phyloP scores from a whole-genome alignment of 345 rosid species.

The Dipteronia sinensis region DNA sequence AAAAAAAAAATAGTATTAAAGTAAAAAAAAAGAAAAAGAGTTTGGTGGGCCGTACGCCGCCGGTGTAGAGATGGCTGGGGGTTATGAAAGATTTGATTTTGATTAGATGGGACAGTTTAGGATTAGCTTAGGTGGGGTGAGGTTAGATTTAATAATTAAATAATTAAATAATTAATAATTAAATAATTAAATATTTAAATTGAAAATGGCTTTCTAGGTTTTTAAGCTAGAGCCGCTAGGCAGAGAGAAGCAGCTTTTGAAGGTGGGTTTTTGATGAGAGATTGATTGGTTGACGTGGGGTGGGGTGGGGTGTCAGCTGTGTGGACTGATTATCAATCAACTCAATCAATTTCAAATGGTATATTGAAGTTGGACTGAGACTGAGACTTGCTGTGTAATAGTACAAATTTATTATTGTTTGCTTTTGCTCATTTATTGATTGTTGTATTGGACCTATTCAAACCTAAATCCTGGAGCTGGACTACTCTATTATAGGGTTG shows the following conservation, averaged over 20 bases:
- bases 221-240: neutral
- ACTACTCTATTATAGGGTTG: neutral
- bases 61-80: constrained; percentile 3
- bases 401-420: no score
- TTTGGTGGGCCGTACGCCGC: constrained; percentile 29
- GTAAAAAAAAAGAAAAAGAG: neutral
- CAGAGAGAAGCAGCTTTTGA: neutral
- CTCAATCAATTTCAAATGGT: neutral
- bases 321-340: neutral
- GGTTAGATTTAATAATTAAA: no score
- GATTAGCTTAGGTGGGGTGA: neutral
- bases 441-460: no score
- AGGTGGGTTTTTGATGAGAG: constrained; percentile 12
- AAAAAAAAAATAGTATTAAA: no score
- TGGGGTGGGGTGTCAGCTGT: constrained; percentile 2
- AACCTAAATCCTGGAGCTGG: no score
- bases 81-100: neutral
- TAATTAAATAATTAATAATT: no score
- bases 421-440: neutral
- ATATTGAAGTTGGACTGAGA: neutral
- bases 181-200: no score
- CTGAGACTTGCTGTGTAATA: no score
- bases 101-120: constrained; percentile 15
- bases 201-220: neutral
- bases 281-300: constrained; percentile 25